These are phyloP conservation scores for Lachancea waltii DNA, from an alignment of 805 yeast species.

Conservation along the genomic window DNA sequence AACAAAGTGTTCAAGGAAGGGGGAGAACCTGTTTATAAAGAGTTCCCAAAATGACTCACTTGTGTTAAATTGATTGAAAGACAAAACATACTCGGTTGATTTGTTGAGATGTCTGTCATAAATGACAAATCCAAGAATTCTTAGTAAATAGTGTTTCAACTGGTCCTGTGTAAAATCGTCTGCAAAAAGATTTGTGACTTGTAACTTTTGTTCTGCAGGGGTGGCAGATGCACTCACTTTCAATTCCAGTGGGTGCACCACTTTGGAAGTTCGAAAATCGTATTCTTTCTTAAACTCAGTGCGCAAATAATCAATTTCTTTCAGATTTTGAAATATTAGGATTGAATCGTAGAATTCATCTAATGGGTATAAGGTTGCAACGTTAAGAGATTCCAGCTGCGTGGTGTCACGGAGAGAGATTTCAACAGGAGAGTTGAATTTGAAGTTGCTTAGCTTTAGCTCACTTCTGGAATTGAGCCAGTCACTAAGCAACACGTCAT, in stretches of 20 bases:
- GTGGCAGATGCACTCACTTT: slow-evolving; percentile 28
- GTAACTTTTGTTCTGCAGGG: slow-evolving; percentile 18
- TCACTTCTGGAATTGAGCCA: slow-evolving; percentile 58
- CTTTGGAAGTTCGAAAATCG: slow-evolving; percentile 58
- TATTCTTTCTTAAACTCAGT: slow-evolving; percentile 65
- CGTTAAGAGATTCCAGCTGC: slow-evolving; percentile 35
- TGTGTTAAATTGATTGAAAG: slow-evolving; percentile 47
- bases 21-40: slow-evolving; percentile 50
- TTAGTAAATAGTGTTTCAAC: slow-evolving; percentile 50
- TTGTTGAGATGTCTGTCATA: slow-evolving; percentile 64
- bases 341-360: slow-evolving; percentile 78
- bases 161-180: slow-evolving; percentile 18
- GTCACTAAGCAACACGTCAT: slow-evolving; percentile 43
- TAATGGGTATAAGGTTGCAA: slow-evolving; percentile 43
- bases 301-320: slow-evolving; percentile 54
- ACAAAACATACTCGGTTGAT: slow-evolving; percentile 56
- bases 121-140: slow-evolving; percentile 68
- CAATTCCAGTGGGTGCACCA: slow-evolving; percentile 58
- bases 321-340: slow-evolving; percentile 70
- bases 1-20: slow-evolving; percentile 46
- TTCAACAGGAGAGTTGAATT: slow-evolving; percentile 84
- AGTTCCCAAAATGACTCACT: slow-evolving; percentile 74
- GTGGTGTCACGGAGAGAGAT: slow-evolving; percentile 60
- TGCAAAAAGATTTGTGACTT: slow-evolving; percentile 29
- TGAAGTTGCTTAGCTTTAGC: slow-evolving; percentile 42